Conservation (phyloP, 495 filamentous ascomycete species). For the Xylaria bambusicola region DNA sequence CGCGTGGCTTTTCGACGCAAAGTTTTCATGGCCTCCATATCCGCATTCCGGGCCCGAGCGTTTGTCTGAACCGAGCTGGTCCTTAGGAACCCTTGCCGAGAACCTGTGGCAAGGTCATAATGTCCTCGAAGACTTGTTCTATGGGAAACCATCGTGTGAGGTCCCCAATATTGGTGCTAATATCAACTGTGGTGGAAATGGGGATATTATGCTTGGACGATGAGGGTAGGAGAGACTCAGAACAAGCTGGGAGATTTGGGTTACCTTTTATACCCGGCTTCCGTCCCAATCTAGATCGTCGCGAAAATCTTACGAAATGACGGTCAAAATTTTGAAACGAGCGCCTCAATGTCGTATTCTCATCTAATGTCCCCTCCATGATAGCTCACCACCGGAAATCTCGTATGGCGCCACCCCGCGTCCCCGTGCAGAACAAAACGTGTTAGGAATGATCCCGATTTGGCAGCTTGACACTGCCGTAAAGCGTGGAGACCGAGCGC, state of each 20-base stretch:
- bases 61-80: not conserved
- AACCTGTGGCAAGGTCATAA: not conserved
- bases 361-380: slow-evolving; percentile 8
- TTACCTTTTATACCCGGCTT: slow-evolving; percentile 6
- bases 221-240: not conserved
- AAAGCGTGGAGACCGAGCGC: slow-evolving; percentile 5
- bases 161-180: not conserved
- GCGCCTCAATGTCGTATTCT: slow-evolving; percentile 3
- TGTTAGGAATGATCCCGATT: slow-evolving; percentile 1
- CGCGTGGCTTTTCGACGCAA: not conserved
- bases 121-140: not conserved
- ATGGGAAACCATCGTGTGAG: not conserved
- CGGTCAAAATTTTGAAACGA: not conserved
- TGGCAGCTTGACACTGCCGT: slow-evolving; percentile 1
- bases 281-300: not conserved
- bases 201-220: slow-evolving; percentile 2
- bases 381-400: slow-evolving; percentile 14
- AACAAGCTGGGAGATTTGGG: not conserved
- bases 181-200: not conserved
- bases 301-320: not conserved
- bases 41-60: not conserved
- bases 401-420: slow-evolving; percentile 11
- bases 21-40: not conserved
- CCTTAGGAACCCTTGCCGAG: not conserved
- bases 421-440: slow-evolving; percentile 2